Base-by-base conservation (phyloP, 192 early-diverging fungal species). In the Paraglomus occultum region DNA sequence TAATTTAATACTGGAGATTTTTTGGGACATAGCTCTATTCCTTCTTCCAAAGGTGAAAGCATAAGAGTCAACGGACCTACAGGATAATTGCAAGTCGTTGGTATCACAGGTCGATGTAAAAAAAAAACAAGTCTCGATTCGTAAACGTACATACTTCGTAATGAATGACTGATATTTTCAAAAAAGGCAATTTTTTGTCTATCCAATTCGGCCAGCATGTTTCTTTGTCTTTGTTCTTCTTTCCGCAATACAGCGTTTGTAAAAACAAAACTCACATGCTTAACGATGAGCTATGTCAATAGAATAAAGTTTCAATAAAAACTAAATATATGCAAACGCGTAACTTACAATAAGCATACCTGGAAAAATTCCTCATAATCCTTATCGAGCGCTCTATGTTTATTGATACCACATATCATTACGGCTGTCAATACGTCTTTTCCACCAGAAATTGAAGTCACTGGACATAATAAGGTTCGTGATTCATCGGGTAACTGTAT, bases 51-150 rank as follows among this genome's bases (percentile, higher is more conserved):
- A 1, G 82, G 82, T 38, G 80, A 76, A n/a, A 87, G 71, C 71
- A 87, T 87, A 12, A 87, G 44, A 15, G 82, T 84, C 15, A 87
- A 58, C 1, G 85, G 85, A 2, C 84, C 78, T 79, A 66, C 4
- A 14, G 15, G 15, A 66, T 12, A 47, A 1, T 12, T 42, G 18
- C n/a, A 51, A 52, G 39, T 46, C 38, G 8, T 6, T 63, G 15
- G 49, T 48, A 11, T 23, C 9, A 48, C 31, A 1, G 45, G 5
- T 15, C 31, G 8, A 44, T 20, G 8, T 4, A 31, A 31, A 31
- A 31, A 31, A 31, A n/a, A n/a, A n/a, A n/a, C n/a, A n/a, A 6
- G 15, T 11, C 47, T 9, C 20, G 15, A 64, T 12, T 18, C 55
- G 8, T 49, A 45, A 43, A 44, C 18, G 12, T 43, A 65, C 65